Percentiles rank a stretch among this genome's conserved stretches.
phyloP scores from a whole-genome alignment of 192 early-diverging fungal genomes.

The Umbelopsis sp. region DNA sequence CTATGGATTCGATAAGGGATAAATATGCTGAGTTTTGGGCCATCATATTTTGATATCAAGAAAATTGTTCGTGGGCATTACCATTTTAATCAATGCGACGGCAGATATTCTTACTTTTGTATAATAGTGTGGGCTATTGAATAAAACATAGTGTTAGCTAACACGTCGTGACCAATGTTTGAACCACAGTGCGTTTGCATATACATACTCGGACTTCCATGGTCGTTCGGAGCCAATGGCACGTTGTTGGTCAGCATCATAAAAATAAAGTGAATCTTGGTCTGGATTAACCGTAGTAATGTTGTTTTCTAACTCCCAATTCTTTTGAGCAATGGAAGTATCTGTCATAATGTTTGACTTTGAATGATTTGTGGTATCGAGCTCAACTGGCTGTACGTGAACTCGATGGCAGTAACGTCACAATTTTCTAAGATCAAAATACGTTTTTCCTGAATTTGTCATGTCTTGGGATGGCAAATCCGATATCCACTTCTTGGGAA shows the following conservation, averaged over 20 bases:
- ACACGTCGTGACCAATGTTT: not conserved
- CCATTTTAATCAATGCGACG: constrained; percentile 97
- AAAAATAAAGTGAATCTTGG: constrained; percentile 82
- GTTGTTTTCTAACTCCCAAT: constrained; percentile 77
- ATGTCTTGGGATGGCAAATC: too few species aligned
- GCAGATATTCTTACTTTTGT: constrained; percentile 91
- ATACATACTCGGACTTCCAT: constrained; percentile 81
- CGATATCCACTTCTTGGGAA: too few species aligned
- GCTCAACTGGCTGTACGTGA: too few species aligned
- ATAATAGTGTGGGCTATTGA: constrained; percentile 77
- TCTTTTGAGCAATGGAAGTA: constrained; percentile 53
- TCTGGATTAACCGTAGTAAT: constrained; percentile 65
- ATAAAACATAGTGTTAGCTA: not conserved
- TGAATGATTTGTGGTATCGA: too few species aligned
- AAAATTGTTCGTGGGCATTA: constrained; percentile 28
- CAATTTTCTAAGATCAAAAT: too few species aligned
- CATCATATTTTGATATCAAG: not conserved
- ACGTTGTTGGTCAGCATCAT: constrained; percentile 71
- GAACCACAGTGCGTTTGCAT: too few species aligned
- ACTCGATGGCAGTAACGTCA: too few species aligned
- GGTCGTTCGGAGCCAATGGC: constrained; percentile 65
- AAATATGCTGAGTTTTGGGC: constrained; percentile 10
- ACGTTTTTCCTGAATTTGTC: too few species aligned
- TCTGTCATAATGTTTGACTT: constrained; percentile 39
- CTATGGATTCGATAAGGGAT: constrained; percentile 36